Conservation (phyloP, 805 yeast genomes). For the Kazachstania bromeliacearum region DNA sequence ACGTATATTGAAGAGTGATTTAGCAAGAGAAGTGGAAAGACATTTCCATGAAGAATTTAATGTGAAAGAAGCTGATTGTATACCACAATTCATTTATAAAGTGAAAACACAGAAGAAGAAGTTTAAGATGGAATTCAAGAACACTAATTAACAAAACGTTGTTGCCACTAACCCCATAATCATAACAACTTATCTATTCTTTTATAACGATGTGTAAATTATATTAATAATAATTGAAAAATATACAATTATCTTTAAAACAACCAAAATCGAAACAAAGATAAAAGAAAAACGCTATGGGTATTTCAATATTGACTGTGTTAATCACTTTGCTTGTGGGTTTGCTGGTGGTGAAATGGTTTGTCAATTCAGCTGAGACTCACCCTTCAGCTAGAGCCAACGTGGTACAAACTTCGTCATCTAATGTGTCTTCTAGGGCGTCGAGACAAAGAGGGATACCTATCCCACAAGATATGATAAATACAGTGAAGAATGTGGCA, state of each 20-base stretch:
- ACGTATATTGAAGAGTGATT: constrained; percentile 48
- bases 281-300: too few relatives aligned
- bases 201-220: too few relatives aligned
- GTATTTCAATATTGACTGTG: constrained; percentile 8
- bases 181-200: too few relatives aligned
- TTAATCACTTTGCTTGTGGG: constrained; percentile 32
- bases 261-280: too few relatives aligned
- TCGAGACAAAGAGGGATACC: too few relatives aligned
- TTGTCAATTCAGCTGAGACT: constrained; percentile 46
- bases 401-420: background rate
- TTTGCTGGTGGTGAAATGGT: constrained; percentile 56
- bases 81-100: constrained; percentile 81
- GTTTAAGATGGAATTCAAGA: constrained; percentile 32
- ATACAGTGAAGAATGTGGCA: constrained; percentile 76
- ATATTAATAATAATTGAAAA: too few relatives aligned
- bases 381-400: constrained; percentile 26
- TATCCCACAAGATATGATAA: constrained; percentile 1
- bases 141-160: too few relatives aligned
- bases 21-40: constrained; percentile 50
- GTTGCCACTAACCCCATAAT: too few relatives aligned
- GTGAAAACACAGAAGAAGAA: constrained; percentile 58
- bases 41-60: constrained; percentile 56
- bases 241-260: too few relatives aligned
- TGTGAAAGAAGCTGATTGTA: constrained; percentile 73
- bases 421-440: background rate